Conservation (phyloP, 2,329 filamentous ascomycete genomes). For the Amphichorda felina region DNA sequence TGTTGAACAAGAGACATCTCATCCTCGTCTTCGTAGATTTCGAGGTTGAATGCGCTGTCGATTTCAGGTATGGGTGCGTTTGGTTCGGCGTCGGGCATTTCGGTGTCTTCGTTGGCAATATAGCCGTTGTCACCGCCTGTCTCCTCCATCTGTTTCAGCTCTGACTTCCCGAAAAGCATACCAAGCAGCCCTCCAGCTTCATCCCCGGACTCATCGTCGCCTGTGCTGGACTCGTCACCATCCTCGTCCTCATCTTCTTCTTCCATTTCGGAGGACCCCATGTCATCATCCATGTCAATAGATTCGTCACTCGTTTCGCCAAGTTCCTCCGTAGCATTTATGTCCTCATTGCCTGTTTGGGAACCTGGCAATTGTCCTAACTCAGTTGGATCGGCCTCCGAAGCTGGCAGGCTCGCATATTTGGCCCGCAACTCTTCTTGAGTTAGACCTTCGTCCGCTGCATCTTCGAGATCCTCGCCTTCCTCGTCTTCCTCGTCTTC, state of each 20-base stretch:
- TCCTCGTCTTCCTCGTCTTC: constrained; percentile 52
- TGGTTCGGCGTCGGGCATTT: constrained; percentile 9
- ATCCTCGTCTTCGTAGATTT: constrained; percentile 1
- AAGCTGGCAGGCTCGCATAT: constrained; percentile 51
- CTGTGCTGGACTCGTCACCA: constrained; percentile 27
- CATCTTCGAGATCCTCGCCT: constrained; percentile 36
- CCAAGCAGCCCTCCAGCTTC: constrained; percentile 37
- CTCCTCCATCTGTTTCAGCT: constrained; percentile 38
- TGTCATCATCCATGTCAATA: constrained; percentile 56
- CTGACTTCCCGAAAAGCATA: constrained; percentile 46
- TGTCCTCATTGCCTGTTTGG: constrained; percentile 7
- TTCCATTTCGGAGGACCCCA: constrained; percentile 43
- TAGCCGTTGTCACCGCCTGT: constrained; percentile 22
- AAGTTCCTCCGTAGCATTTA: constrained; percentile 14
- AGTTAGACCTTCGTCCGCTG: constrained; percentile 53
- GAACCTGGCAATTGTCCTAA: neutral
- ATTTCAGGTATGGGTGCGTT: neutral
- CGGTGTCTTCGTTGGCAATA: constrained; percentile 9
- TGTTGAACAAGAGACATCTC: neutral
- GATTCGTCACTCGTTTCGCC: constrained; percentile 52
- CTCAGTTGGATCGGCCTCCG: constrained; percentile 14
- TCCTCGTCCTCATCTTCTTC: constrained; percentile 30
- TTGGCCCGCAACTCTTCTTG: constrained; percentile 58
- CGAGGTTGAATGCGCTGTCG: neutral
- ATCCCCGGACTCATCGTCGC: constrained; percentile 21